A percentile compares a stretch with the other conserved stretches of the same genome.
Evolutionary conservation across 768 basidiomycete species (phyloP).

Genomic region (Jaapia argillacea): DNA sequence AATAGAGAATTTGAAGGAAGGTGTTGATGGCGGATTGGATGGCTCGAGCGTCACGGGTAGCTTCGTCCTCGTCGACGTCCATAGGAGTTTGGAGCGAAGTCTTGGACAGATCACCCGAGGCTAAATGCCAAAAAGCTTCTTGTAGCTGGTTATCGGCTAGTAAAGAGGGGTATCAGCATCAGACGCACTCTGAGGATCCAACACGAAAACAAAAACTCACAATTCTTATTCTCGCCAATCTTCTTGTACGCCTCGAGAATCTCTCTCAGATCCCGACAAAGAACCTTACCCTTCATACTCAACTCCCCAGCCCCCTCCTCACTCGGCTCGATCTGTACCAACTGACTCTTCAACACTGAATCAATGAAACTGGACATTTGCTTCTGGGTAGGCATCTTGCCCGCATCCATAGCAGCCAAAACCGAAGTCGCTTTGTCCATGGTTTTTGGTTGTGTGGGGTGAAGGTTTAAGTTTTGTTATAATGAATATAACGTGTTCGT

Average conservation of each 20-base stretch:
- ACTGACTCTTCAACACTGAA: constrained; percentile 38
- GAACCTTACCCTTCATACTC: constrained; percentile 41
- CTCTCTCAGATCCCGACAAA: constrained; percentile 39
- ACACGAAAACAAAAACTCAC: constrained; percentile 17
- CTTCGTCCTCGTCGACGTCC: constrained; percentile 31
- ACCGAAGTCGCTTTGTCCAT: constrained; percentile 61
- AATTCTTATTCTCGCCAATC: constrained; percentile 46
- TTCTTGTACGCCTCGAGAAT: constrained; percentile 50
- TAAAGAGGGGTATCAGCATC: constrained; percentile 1
- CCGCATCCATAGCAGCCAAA: constrained; percentile 58
- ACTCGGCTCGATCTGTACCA: constrained; percentile 34
- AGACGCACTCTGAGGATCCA: neutral
- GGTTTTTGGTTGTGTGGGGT: constrained; percentile 1
- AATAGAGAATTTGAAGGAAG: constrained; percentile 42
- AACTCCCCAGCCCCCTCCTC: constrained; percentile 28
- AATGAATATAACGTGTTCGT: too few relatives aligned
- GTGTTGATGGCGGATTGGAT: constrained; percentile 39
- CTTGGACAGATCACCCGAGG: constrained; percentile 37
- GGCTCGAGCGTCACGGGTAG: constrained; percentile 36
- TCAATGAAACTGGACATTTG: constrained; percentile 47
- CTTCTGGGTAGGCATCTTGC: constrained; percentile 56
- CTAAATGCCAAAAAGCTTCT: constrained; percentile 55
- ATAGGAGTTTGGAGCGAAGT: constrained; percentile 22
- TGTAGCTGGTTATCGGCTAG: constrained; percentile 58
- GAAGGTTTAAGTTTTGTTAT: neutral